A percentile compares a stretch with the other conserved stretches of the same genome.
Evolutionary conservation across 805 yeast genomes (phyloP).

Genomic region (Kluyveromyces wickerhamii): DNA sequence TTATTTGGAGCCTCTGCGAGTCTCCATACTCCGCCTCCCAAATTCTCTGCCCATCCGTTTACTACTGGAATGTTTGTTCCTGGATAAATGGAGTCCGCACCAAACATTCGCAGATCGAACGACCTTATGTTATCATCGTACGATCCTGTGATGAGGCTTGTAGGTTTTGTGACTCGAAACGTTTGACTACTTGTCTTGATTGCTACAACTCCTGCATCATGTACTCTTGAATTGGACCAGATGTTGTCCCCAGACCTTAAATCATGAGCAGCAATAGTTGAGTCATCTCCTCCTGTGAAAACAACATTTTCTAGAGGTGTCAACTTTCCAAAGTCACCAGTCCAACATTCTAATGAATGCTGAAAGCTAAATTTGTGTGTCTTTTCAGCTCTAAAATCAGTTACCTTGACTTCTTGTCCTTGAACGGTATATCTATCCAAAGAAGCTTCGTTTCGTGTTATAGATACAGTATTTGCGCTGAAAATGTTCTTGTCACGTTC

Average conservation of each 20-base stretch:
- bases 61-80: constrained; percentile 47
- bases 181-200: constrained; percentile 41
- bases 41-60: constrained; percentile 34
- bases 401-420: constrained; percentile 7
- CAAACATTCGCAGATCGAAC: constrained; percentile 56
- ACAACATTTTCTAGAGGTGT: constrained; percentile 49
- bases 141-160: constrained; percentile 61
- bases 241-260: constrained; percentile 32
- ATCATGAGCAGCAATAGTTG: constrained; percentile 68
- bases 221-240: constrained; percentile 44
- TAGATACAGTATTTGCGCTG: constrained; percentile 1
- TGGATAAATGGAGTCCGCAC: constrained; percentile 34
- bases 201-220: constrained; percentile 87
- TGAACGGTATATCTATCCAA: constrained; percentile 11
- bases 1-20: constrained; percentile 50
- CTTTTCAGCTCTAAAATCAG: not conserved
- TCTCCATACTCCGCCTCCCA: constrained; percentile 97
- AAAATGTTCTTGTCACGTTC: constrained; percentile 3
- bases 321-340: constrained; percentile 57
- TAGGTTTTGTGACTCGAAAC: constrained; percentile 20
- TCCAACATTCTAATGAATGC: constrained; percentile 86
- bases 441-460: constrained; percentile 9
- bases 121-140: constrained; percentile 75
- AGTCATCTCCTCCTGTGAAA: constrained; percentile 90
- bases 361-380: constrained; percentile 17